A percentile compares a stretch with the other conserved stretches of the same genome.
Evolutionary conservation across 2,329 filamentous ascomycete genomes (phyloP).

Genomic region (Hymenoscyphus linearis): DNA sequence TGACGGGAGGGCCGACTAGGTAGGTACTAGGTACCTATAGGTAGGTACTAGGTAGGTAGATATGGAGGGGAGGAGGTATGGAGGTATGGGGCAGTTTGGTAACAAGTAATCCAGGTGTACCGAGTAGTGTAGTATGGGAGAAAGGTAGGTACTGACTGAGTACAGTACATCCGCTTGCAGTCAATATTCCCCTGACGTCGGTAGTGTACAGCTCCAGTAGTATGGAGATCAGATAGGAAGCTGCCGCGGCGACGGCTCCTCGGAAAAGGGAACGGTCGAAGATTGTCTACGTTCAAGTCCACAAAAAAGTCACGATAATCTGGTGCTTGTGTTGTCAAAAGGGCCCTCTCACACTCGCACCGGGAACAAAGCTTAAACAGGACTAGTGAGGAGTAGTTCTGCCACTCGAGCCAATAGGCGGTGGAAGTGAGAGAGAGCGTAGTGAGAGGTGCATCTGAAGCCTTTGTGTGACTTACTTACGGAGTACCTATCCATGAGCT

Average conservation of each 20-base stretch:
- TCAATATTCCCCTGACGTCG: neutral
- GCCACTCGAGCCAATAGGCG: neutral
- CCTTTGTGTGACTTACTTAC: neutral
- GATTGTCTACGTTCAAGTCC: neutral
- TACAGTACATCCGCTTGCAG: too few relatives aligned
- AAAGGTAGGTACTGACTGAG: too few relatives aligned
- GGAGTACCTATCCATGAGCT: neutral
- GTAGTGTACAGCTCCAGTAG: neutral
- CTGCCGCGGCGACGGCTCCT: slow-evolving; percentile 2
- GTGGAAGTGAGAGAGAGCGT: neutral
- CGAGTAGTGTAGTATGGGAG: too few relatives aligned
- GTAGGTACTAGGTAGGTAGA: too few relatives aligned
- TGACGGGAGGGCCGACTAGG: neutral
- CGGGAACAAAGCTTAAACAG: neutral
- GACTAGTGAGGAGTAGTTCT: slow-evolving; percentile 12
- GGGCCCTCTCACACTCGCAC: neutral
- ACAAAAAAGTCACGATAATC: neutral
- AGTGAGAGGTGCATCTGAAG: neutral
- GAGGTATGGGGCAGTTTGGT: too few relatives aligned
- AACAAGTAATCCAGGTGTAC: too few relatives aligned
- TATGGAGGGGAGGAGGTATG: too few relatives aligned
- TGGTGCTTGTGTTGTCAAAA: neutral
- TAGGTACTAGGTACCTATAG: neutral
- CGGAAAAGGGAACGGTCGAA: neutral
- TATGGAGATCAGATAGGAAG: neutral